Conservation (phyloP, 75 land plant genomes). For the Sequoiadendron giganteum region DNA sequence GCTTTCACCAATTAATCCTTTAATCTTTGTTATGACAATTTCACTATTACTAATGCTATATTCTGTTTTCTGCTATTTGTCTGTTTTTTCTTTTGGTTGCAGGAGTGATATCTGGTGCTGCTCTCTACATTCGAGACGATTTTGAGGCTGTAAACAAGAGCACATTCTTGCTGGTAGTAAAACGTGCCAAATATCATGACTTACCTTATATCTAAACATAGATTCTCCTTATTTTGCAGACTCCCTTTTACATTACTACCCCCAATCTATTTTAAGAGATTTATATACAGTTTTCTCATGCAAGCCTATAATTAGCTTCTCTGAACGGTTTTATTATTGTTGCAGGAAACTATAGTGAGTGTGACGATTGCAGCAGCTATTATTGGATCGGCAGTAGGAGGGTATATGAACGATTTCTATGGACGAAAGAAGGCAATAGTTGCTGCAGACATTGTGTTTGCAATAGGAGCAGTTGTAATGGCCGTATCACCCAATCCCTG, state of each 20-base stretch:
- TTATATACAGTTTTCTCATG: not conserved
- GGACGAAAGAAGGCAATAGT: slow-evolving; percentile 64
- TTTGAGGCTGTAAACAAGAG: slow-evolving; percentile 50
- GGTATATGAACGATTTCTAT: slow-evolving; percentile 57
- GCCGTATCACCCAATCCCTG: slow-evolving; percentile 51
- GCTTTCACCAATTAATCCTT: not conserved
- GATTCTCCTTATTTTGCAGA: not conserved
- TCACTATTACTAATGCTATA: not conserved
- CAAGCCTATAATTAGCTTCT: not conserved
- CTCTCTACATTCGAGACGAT: slow-evolving; percentile 71
- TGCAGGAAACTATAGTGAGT: slow-evolving; percentile 83
- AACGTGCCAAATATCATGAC: not conserved
- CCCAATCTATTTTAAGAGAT: not conserved
- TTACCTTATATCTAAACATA: not conserved
- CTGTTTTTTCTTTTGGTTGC: not conserved
- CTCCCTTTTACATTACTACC: not conserved
- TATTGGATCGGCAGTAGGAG: slow-evolving; percentile 74
- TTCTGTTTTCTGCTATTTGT: too few species aligned
- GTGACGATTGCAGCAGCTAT: slow-evolving; percentile 92
- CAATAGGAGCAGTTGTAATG: slow-evolving; percentile 77
- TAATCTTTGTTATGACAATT: not conserved
- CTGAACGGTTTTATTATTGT: not conserved
- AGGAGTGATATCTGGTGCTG: slow-evolving; percentile 88
- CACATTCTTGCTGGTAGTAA: slow-evolving; percentile 59
- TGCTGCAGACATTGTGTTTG: slow-evolving; percentile 59